A percentile compares a stretch with the other conserved stretches of the same genome.
phyloP scores from a whole-genome alignment of 2,329 filamentous ascomycete species.

The Calycina herbarum region DNA sequence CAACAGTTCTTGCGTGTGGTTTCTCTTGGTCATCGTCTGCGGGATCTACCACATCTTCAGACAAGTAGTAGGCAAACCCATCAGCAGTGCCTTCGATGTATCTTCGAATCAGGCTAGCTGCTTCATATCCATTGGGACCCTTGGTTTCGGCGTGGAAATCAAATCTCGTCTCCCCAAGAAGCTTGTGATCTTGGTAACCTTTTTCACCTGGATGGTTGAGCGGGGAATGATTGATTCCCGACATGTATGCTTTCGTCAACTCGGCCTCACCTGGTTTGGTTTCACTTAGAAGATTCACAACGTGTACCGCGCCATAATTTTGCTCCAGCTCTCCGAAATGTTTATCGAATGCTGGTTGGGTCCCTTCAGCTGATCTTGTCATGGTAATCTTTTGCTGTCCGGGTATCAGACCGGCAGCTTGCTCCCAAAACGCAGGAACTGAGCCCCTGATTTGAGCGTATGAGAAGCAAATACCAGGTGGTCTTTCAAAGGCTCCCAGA shows the following conservation, averaged over 20 bases:
- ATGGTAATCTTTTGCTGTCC: constrained; percentile 93
- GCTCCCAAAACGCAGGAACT: constrained; percentile 97
- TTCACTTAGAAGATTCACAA: constrained; percentile 91
- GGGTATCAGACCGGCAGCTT: constrained; percentile 81
- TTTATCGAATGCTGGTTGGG: constrained; percentile 91
- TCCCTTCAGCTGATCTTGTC: constrained; percentile 84
- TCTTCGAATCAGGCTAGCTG: constrained; percentile 78
- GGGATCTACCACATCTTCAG: constrained; percentile 60
- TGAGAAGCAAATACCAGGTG: constrained; percentile 73
- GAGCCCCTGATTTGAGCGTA: constrained; percentile 92
- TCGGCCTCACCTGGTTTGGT: constrained; percentile 85
- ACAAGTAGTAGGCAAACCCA: constrained; percentile 89
- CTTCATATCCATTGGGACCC: constrained; percentile 83
- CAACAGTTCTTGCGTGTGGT: constrained; percentile 49
- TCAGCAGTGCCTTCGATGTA: constrained; percentile 79
- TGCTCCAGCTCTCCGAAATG: constrained; percentile 88
- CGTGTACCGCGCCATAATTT: constrained; percentile 85
- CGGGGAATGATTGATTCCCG: constrained; percentile 73
- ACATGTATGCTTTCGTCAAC: constrained; percentile 75
- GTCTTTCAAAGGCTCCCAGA: constrained; percentile 25
- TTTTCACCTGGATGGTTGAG: constrained; percentile 61
- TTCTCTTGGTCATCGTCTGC: constrained; percentile 41
- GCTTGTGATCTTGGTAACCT: constrained; percentile 64
- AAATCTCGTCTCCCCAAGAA: constrained; percentile 82
- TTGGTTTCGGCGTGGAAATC: constrained; percentile 96